Percentiles rank a stretch among this genome's conserved stretches.
These are phyloP conservation scores for Moesziomyces aphidis DNA, from an alignment of 1,284 basidiomycete species.

Conservation along the genomic window DNA sequence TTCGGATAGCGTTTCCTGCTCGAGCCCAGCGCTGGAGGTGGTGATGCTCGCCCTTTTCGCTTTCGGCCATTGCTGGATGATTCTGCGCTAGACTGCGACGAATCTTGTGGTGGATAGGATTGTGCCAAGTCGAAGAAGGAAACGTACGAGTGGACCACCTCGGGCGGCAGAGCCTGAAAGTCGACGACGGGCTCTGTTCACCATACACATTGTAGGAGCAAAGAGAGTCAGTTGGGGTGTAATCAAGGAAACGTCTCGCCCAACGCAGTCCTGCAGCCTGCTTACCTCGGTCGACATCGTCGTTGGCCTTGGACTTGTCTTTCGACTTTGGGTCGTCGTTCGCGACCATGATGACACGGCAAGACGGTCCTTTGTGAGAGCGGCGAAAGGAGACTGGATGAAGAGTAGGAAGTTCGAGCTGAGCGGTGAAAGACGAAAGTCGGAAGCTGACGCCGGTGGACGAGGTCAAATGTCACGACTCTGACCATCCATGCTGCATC, in stretches of 20 bases:
- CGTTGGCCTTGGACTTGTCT: constrained; percentile 28
- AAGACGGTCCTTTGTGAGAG: neutral
- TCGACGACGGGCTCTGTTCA: constrained; percentile 47
- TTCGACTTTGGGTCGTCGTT: constrained; percentile 31
- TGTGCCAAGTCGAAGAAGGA: constrained; percentile 55
- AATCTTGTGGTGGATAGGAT: constrained; percentile 50
- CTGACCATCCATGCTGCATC: neutral
- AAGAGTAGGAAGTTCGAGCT: neutral
- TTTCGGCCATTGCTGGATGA: constrained; percentile 32
- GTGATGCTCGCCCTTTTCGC: constrained; percentile 29
- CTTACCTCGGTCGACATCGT: constrained; percentile 36
- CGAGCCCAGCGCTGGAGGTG: constrained; percentile 14
- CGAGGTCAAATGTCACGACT: neutral
- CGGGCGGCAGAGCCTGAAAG: constrained; percentile 49
- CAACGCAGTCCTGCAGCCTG: neutral
- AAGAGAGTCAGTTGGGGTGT: neutral
- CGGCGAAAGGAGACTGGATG: neutral
- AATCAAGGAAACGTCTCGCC: neutral
- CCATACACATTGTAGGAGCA: neutral
- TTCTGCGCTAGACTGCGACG: constrained; percentile 11
- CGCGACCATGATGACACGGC: constrained; percentile 14
- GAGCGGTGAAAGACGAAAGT: neutral
- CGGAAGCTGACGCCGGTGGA: neutral
- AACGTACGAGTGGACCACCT: constrained; percentile 53
- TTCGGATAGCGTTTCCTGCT: constrained; percentile 32